These are phyloP conservation scores for Tetraselmis chui DNA, from an alignment of 139 green algal species.

Conservation along the genomic window DNA sequence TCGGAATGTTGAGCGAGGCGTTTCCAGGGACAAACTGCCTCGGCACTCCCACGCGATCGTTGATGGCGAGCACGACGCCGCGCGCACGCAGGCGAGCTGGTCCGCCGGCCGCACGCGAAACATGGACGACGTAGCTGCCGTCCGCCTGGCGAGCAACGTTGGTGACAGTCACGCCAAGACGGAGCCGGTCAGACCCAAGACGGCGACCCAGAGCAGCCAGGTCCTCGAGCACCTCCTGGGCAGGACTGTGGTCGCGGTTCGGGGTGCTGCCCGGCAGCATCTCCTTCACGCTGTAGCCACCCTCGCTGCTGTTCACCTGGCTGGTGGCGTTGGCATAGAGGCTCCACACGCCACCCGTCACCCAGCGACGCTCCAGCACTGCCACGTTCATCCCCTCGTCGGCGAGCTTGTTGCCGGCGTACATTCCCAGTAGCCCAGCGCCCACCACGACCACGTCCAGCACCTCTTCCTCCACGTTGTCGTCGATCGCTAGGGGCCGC, in stretches of 20 bases:
- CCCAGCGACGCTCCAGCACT: not conserved
- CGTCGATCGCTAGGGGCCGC: not conserved
- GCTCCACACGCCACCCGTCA: not conserved
- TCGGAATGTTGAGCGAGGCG: not conserved
- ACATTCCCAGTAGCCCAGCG: not conserved
- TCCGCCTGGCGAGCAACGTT: not conserved
- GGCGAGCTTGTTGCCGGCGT: not conserved
- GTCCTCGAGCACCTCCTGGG: not conserved
- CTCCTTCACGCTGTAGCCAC: not conserved
- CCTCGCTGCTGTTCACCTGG: slow-evolving; percentile 3
- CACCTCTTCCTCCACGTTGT: not conserved
- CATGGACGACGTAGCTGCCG: not conserved
- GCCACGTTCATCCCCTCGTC: not conserved
- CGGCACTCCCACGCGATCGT: not conserved
- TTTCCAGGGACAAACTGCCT: not conserved
- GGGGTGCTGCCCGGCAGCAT: not conserved
- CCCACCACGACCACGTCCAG: not conserved
- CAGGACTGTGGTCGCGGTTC: not conserved
- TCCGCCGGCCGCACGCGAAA: not conserved
- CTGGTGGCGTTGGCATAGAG: not conserved
- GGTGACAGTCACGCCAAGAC: not conserved
- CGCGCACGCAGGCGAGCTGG: not conserved
- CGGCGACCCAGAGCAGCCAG: not conserved
- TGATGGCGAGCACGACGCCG: not conserved
- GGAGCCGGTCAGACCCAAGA: not conserved